Percentiles rank a stretch among this genome's conserved stretches.
These are phyloP conservation scores for Kazachstania psychrophila DNA, from an alignment of 805 yeast species.

Conservation along the genomic window DNA sequence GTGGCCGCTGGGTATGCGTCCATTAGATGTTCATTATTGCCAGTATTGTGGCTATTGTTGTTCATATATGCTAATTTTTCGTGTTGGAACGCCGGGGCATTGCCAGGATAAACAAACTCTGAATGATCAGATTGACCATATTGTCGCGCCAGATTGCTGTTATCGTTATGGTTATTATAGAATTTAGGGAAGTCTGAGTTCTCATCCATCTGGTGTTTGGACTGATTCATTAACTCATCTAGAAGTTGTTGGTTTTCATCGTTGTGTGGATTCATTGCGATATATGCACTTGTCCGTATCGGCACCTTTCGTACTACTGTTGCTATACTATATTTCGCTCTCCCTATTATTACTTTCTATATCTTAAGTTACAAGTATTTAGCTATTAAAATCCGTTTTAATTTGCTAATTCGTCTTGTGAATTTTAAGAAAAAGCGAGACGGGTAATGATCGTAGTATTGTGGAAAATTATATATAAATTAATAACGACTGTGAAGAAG, in stretches of 20 bases:
- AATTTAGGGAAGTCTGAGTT: slow-evolving; percentile 1
- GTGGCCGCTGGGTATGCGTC: not conserved
- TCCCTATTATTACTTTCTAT: too few species aligned
- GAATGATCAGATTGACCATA: not conserved
- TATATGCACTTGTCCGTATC: not conserved
- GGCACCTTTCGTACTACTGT: too few species aligned
- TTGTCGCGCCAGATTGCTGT: not conserved
- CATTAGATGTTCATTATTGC: slow-evolving; percentile 1
- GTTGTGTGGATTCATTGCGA: slow-evolving; percentile 1
- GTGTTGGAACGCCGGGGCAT: slow-evolving; percentile 20
- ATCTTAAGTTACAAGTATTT: too few species aligned
- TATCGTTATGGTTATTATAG: not conserved
- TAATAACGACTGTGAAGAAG: too few species aligned
- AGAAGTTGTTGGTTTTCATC: slow-evolving; percentile 9
- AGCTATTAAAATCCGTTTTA: too few species aligned
- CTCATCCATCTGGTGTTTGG: not conserved
- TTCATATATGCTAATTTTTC: slow-evolving; percentile 15
- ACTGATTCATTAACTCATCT: slow-evolving; percentile 7
- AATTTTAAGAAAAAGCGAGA: too few species aligned
- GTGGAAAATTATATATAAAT: too few species aligned
- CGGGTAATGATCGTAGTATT: too few species aligned
- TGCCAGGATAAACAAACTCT: slow-evolving; percentile 5
- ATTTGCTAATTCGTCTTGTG: too few species aligned
- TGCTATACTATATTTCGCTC: too few species aligned
- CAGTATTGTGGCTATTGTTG: not conserved